Conservation (phyloP, 1,139 yeast species). For the Candida labiduridarum region DNA sequence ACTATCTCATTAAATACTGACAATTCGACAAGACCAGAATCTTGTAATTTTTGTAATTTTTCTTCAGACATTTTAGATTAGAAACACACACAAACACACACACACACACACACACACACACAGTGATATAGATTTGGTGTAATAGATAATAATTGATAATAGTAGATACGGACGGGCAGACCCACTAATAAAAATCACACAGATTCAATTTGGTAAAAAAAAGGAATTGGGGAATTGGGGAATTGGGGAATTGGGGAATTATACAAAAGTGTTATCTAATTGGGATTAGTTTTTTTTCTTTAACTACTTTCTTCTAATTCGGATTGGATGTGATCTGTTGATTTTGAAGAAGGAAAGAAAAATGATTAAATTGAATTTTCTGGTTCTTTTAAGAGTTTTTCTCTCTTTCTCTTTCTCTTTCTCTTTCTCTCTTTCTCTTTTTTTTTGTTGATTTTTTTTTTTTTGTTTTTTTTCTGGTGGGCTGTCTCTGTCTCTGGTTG, state of each 20-base stretch:
- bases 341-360: neutral
- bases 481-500: neutral
- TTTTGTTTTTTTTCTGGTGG: neutral
- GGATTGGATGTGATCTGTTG: neutral
- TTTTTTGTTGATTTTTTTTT: neutral
- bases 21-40: constrained; percentile 81
- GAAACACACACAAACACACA: neutral
- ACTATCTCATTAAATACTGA: constrained; percentile 82
- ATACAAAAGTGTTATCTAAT: no score
- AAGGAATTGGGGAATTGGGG: neutral
- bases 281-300: neutral
- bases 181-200: neutral
- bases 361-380: neutral
- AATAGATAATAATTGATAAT: no score
- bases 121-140: no score
- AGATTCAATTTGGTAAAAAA: neutral
- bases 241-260: neutral
- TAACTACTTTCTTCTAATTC: neutral
- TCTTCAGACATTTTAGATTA: constrained; percentile 42
- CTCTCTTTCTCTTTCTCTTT: neutral
- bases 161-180: no score
- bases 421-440: neutral
- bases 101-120: neutral
- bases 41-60: constrained; percentile 40
- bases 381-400: neutral